Evolutionary conservation across 148 eudicot species (phyloP), one percentile per base, ranked within the genome.

Genomic region (Cornus suecica): DNA sequence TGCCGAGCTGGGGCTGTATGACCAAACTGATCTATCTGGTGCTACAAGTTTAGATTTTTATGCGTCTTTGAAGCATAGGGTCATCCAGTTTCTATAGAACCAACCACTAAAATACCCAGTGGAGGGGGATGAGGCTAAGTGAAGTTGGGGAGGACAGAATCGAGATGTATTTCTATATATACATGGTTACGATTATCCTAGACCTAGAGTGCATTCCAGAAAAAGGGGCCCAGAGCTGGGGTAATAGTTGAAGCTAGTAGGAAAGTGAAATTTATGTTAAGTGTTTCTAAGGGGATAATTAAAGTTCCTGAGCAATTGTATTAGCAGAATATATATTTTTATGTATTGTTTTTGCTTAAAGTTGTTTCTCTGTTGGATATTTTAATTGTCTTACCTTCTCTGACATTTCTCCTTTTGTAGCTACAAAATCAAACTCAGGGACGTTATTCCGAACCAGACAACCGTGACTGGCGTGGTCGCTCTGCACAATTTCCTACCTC

Each of bases 391-490:
- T 45, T 23, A n/a, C 4, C 26, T 13, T 74, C 28, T 64, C 37
- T 13, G 34, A 34, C n/a, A 13, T 10, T 32, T 29, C 28, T 74
- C 68, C 56, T 20, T 80, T 29, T 78, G 66, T 78, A 92, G 93
- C 72, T 72, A 23, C 83, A 80, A 71, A 78, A 42, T 80, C 94
- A 88, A 68, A 48, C 88, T 22, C 90, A 83, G 88, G 79, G 23
- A 74, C 97, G 97, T 69, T 90, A 91, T 77, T 65, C 99, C 24
- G 97, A 92, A 71, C 91, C 92, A 66, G 97, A 90, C 72, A 84
- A 72, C 69, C 90, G 97, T 77, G 97, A 93, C 78, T 95, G 97
- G 99, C 99, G 97, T 79, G 87, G 80, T 68, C 90, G 97, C 51
- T 71, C 97, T 77, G 79, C 90, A 10, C 98, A 78, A 72, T 65